Evolutionary conservation across 768 basidiomycete species (phyloP), one percentile per base, ranked within the genome.

Genomic region (Gloeostereum incarnatum): DNA sequence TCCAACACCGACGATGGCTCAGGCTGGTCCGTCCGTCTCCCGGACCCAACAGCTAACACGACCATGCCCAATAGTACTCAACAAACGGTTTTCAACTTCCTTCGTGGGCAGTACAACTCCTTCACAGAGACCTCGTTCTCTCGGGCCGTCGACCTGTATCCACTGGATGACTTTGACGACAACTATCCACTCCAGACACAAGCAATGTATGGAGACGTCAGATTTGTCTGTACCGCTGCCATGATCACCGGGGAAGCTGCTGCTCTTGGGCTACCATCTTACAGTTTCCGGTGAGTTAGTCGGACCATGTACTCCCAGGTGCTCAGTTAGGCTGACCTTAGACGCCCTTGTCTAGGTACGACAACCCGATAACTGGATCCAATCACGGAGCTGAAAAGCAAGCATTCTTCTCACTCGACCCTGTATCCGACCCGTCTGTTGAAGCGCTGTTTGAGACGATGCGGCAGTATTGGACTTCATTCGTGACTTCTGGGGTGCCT

Each of bases 1-100:
- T 63, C 65, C 10, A 68, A 68, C 42, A 61, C 64, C 1, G 48
- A 68, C 43, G 66, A 68, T 46, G 66, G 66, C n/a, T 55, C 62
- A 1, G 33, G 51, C 7, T 68, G 66, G 66, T 65, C 64, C 11
- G 55, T 57, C 2, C 39, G 38, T 6, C 48, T 67, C 5, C 42
- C 43, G 7, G 58, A 65, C 25, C 50, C 61, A 8, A 39, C 49
- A 3, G 64, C 64, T 2, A 67, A 67, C 40, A 66, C 66, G 2
- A 60, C 61, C 2, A 54, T 47, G 48, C 55, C 62, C 0, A 52
- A 53, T 33, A 64, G 65, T 0, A 62, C 58, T 3, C 56, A 63
- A 35, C 48, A 45, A 0, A 67, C 61, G 1, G 63, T 67, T 2
- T 65, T 57, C 52, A 65, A 62, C 41, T 66, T 67, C 47, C 41